Conservation (phyloP, 2,329 filamentous ascomycete species). For the Pseudofabraea citricarpa region DNA sequence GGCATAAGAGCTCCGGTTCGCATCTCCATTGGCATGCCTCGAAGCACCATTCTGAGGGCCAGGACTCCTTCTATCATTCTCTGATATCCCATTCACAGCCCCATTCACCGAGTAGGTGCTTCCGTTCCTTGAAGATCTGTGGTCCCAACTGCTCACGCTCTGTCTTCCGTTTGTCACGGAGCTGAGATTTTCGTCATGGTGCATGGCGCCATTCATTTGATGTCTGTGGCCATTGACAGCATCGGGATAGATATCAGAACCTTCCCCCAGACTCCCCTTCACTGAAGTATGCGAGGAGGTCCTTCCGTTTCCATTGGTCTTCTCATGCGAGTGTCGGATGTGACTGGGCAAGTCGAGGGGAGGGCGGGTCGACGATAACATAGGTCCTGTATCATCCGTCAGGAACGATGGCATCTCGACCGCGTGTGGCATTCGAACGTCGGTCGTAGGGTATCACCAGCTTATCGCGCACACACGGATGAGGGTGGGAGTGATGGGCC, state of each 20-base stretch:
- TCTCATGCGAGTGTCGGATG: conserved; percentile 28
- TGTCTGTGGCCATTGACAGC: conserved; percentile 11
- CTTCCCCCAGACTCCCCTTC: conserved; percentile 29
- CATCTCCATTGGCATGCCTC: conserved; percentile 21
- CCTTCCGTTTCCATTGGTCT: conserved; percentile 27
- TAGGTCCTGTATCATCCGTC: conserved; percentile 34
- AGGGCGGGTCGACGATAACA: conserved; percentile 21
- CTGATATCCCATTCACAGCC: conserved; percentile 16
- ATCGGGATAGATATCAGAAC: conserved; percentile 26
- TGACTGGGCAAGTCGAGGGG: conserved; percentile 31
- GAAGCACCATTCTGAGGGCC: conserved; percentile 19
- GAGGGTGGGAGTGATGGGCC: conserved; percentile 8
- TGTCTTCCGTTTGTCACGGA: conserved; percentile 53
- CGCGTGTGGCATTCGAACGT: conserved; percentile 34
- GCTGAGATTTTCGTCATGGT: conserved; percentile 48
- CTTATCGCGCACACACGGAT: conserved; percentile 12
- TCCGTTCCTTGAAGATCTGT: conserved; percentile 23
- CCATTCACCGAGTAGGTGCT: conserved; percentile 26
- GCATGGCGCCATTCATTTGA: conserved; percentile 24
- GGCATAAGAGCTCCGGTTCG: conserved; percentile 15
- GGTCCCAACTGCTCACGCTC: conserved; percentile 34
- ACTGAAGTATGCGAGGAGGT: conserved; percentile 21
- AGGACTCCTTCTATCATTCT: conserved; percentile 26
- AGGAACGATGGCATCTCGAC: conserved; percentile 47
- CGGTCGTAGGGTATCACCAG: conserved; percentile 17